Evolutionary conservation across 176 grass and related monocot genomes (phyloP), one percentile per base, ranked within the genome.

Genomic region (Phoenix dactylifera): DNA sequence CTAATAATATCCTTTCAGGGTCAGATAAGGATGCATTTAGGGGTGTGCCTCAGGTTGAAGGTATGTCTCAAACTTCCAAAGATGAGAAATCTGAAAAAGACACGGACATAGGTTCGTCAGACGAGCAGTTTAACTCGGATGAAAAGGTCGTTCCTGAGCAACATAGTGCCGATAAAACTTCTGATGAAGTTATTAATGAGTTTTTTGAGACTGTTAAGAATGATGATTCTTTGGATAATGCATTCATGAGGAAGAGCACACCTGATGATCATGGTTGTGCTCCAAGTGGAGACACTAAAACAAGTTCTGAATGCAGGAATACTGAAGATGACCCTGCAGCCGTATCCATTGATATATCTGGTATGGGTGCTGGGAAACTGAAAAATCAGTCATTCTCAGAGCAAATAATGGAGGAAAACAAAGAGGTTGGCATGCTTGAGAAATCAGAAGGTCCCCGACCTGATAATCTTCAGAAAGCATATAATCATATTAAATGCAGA

Each of bases 201-300:
- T 75, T 82, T 74, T 75, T 86, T 39, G 69, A 71, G 69, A 52
- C 55, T 6, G 75, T 79, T 50, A 64, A 74, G 18, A 63, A 39
- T 76, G 76, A 70, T 4, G 29, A n/a, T 70, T 70, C 69, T 79
- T 66, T 79, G 67, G 68, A 82, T 19, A 70, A 76, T 64, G 28
- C 50, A 20, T 76, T 70, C 18, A 66, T 58, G 4, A 28, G 4
- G 35, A 60, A 39, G 51, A 63, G 25, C 54, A 30, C 59, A 24
- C 25, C 23, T 48, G 26, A 25, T 48, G 26, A 63, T 44, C 35
- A 26, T 60, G 55, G 16, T 59, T 20, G 6, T 71, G 20, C 44
- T 60, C 16, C 57, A 58, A 59, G 22, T 17, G 56, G 15, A 6
- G 44, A 22, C 44, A 24, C 16, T 51, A 32, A 59, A 12, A 9